Percentiles rank a stretch among this genome's conserved stretches.
Conservation (phyloP, 352 stramenopile species). For the Pythium sp. region DNA sequence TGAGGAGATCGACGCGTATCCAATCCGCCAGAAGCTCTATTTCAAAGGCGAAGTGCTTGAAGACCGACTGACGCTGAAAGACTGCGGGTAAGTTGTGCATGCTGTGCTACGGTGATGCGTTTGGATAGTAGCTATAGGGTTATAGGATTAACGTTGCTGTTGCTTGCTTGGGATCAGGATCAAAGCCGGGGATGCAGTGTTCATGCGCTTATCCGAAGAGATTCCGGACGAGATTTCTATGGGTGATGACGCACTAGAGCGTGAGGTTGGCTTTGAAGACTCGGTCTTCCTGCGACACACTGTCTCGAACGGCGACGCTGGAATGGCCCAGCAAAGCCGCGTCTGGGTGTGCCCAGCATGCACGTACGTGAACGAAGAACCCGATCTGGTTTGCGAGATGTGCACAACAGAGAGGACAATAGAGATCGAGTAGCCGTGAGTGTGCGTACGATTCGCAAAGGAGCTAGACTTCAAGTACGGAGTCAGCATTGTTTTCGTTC, state of each 20-base stretch:
- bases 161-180: conserved; percentile 31
- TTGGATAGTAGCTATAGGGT: not conserved
- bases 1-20: conserved; percentile 60
- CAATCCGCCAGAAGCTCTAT: conserved; percentile 69
- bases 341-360: conserved; percentile 77
- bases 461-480: not conserved
- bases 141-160: not conserved
- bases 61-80: conserved; percentile 55
- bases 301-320: conserved; percentile 14
- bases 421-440: conserved; percentile 31
- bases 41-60: conserved; percentile 58
- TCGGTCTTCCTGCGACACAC: conserved; percentile 59
- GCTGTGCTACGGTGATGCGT: not conserved
- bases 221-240: conserved; percentile 54
- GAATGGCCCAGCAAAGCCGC: conserved; percentile 21
- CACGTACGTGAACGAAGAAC: conserved; percentile 77
- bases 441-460: not conserved
- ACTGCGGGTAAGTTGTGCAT: conserved; percentile 46
- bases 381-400: conserved; percentile 59
- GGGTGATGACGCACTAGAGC: conserved; percentile 45
- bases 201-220: conserved; percentile 66
- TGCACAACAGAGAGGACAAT: conserved; percentile 44
- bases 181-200: conserved; percentile 72
- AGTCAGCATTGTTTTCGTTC: not conserved
- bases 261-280: conserved; percentile 71